These are phyloP conservation scores for sunflower (Helianthus annuus) DNA, from an alignment of 129 eudicot species.

Conservation along the genomic window HanXRQr2.0-SUNRISE NC_035444.2:32458425-32458924, in stretches of 20 bases:
- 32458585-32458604: slow-evolving; percentile 49
- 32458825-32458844: slow-evolving; percentile 38
- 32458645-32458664: slow-evolving; percentile 22
- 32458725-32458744: slow-evolving; percentile 50
- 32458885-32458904: slow-evolving; percentile 41
- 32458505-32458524: slow-evolving; percentile 40
- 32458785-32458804: slow-evolving; percentile 22
- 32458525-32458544: slow-evolving; percentile 44
- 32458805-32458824: slow-evolving; percentile 37
- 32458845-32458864: slow-evolving; percentile 46
- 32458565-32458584: slow-evolving; percentile 54
- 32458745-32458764: slow-evolving; percentile 41
- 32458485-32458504: slow-evolving; percentile 53
- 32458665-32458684: slow-evolving; percentile 28
- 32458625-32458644: slow-evolving; percentile 40
- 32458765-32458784: slow-evolving; percentile 49
- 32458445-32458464: slow-evolving; percentile 61
- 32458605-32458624: slow-evolving; percentile 47
- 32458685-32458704: slow-evolving; percentile 54
- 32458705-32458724: slow-evolving; percentile 57
- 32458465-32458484: slow-evolving; percentile 59
- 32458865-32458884: slow-evolving; percentile 40
- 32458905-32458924: slow-evolving; percentile 35
- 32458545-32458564: slow-evolving; percentile 55
- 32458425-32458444: slow-evolving; percentile 57